Evolutionary conservation across 2,329 filamentous ascomycete species (phyloP), one percentile per base, ranked within the genome.

Genomic region (Nothopassalora personata): DNA sequence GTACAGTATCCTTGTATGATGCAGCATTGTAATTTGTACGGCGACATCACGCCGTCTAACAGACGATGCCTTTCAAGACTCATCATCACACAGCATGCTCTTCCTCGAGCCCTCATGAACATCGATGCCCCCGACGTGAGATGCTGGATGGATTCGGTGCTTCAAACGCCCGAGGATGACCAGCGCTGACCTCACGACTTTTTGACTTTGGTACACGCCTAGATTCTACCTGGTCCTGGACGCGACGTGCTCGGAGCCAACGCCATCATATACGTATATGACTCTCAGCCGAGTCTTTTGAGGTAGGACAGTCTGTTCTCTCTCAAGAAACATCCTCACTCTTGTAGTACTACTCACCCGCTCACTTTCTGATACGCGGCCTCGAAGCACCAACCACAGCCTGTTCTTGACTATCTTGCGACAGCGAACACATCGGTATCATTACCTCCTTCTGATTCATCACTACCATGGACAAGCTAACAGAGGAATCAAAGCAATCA

Each of bases 401-500:
- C 11, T 19, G 8, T 9, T 34, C 31, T 34, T 30, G 8, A 49
- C 19, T 5, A 5, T 8, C 28, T 9, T 13, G 7, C 10, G 11
- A 49, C 28, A 27, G 28, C 13, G 28, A 30, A 8, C 5, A 10
- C n/a, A 18, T 49, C 13, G 28, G 46, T 49, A 49, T 49, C 28
- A n/a, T 49, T 15, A 28, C 6, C 46, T 11, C 1, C 19, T 28
- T 10, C n/a, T 28, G 15, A 34, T 30, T n/a, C 49, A 51, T 34
- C 30, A 50, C 31, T 31, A 46, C 31, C 18, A 55, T 15, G 56
- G 19, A 10, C 54, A 23, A n/a, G 33, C 28, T 34, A 36, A 58
- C 27, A 33, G 34, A 13, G 13, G 13, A 31, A 47, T 43, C n/a
- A 53, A 10, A 53, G 51, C 31, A 23, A 70, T 18, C 48, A 84